Percentiles rank a stretch among this genome's conserved stretches.
These are phyloP conservation scores for Candida xiaguanensis DNA, from an alignment of 805 yeast species.

Conservation along the genomic window DNA sequence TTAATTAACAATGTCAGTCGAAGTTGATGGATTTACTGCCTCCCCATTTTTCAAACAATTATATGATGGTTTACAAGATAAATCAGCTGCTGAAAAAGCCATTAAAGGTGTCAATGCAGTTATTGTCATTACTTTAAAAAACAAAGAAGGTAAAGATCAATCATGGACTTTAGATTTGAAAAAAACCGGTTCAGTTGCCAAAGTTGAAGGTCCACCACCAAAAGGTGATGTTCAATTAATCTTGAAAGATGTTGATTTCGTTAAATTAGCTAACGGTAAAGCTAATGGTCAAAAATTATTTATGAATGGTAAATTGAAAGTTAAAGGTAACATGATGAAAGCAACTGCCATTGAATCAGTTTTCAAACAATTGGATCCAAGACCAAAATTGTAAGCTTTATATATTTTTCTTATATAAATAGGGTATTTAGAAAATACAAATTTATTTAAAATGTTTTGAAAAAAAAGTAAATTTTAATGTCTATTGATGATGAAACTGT, in stretches of 20 bases:
- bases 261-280: conserved; percentile 69
- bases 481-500: conserved; percentile 35
- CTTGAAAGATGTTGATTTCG: conserved; percentile 66
- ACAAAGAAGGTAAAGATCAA: conserved; percentile 54
- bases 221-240: conserved; percentile 62
- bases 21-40: conserved; percentile 41
- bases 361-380: conserved; percentile 49
- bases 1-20: conserved; percentile 18
- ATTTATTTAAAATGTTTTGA: background rate
- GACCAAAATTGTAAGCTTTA: conserved; percentile 36
- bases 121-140: conserved; percentile 64
- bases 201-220: conserved; percentile 43
- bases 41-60: conserved; percentile 39
- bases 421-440: conserved; percentile 2
- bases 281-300: conserved; percentile 82
- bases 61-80: conserved; percentile 35
- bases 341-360: conserved; percentile 73
- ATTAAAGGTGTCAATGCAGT: conserved; percentile 52
- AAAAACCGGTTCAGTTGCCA: conserved; percentile 45
- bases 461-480: background rate
- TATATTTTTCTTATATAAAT: background rate
- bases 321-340: conserved; percentile 89
- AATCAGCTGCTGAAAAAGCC: conserved; percentile 33
- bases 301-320: conserved; percentile 79
- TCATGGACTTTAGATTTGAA: conserved; percentile 70